phyloP scores from a whole-genome alignment of 495 filamentous ascomycete species.

The Talaromyces trachyspermus region DNA sequence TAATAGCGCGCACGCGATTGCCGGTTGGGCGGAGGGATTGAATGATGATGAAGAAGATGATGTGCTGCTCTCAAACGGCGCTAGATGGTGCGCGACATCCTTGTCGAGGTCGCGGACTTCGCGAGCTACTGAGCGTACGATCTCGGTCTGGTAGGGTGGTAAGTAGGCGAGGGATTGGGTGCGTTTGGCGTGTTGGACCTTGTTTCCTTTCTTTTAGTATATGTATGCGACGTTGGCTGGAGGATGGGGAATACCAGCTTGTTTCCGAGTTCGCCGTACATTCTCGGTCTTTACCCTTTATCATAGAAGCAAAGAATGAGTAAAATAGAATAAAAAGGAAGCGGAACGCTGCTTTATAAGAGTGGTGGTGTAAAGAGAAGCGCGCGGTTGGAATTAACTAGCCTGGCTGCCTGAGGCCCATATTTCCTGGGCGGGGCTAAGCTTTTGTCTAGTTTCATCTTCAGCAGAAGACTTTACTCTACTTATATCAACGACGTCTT shows the following conservation, averaged over 20 bases:
- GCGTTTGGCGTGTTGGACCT: conserved; percentile 97
- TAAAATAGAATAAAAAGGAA: not conserved
- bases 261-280: conserved; percentile 90
- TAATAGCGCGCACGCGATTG: conserved; percentile 77
- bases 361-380: no score
- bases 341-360: no score
- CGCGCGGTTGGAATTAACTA: no score
- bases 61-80: conserved; percentile 58
- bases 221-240: not conserved
- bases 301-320: not conserved
- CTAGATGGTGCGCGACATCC: conserved; percentile 72
- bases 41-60: conserved; percentile 45
- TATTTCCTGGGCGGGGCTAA: no score
- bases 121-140: conserved; percentile 77
- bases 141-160: conserved; percentile 87
- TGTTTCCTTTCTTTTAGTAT: conserved; percentile 4
- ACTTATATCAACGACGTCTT: no score
- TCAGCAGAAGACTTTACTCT: no score
- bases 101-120: conserved; percentile 94
- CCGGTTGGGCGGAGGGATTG: conserved; percentile 76
- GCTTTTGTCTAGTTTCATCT: no score
- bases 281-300: conserved; percentile 34
- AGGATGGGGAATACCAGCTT: conserved; percentile 53
- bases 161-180: conserved; percentile 83
- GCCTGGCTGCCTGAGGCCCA: no score